A percentile compares a stretch with the other conserved stretches of the same genome.
Conservation (phyloP, 1,139 yeast species). For the Saccharomyces hybrid region DNA sequence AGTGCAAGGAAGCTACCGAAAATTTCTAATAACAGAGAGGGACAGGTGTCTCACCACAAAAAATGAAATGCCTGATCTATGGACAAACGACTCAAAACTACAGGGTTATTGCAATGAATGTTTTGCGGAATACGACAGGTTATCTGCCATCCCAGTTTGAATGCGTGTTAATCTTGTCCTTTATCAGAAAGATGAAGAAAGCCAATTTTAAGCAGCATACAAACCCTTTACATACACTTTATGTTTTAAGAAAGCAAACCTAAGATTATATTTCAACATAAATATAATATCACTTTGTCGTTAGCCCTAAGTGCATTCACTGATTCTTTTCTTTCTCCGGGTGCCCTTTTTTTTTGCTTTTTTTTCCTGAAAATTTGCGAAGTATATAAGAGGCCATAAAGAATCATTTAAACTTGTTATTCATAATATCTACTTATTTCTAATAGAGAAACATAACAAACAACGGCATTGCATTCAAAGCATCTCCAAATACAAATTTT, state of each 20-base stretch:
- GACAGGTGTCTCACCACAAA: conserved; percentile 45
- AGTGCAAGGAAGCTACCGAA: conserved; percentile 60
- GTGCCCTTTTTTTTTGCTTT: background rate
- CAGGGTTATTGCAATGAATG: conserved; percentile 32
- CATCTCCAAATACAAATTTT: background rate
- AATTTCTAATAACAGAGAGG: conserved; percentile 64
- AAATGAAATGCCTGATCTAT: conserved; percentile 24
- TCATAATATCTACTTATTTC: too few relatives aligned
- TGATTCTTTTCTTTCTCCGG: background rate
- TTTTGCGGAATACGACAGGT: conserved; percentile 28
- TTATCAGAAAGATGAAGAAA: background rate
- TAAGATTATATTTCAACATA: background rate
- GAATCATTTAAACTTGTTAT: too few relatives aligned
- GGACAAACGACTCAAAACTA: conserved; percentile 22
- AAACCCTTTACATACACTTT: background rate
- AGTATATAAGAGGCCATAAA: background rate
- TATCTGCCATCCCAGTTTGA: background rate
- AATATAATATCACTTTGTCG: background rate
- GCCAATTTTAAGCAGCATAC: background rate
- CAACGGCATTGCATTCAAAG: too few relatives aligned
- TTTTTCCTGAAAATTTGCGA: background rate
- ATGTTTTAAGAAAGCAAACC: too few relatives aligned
- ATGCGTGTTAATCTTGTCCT: background rate
- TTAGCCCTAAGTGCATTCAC: background rate
- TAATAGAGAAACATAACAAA: too few relatives aligned